These are phyloP conservation scores for Calonectria hawksworthii DNA, from an alignment of 2,329 filamentous ascomycete species.

Conservation along the genomic window DNA sequence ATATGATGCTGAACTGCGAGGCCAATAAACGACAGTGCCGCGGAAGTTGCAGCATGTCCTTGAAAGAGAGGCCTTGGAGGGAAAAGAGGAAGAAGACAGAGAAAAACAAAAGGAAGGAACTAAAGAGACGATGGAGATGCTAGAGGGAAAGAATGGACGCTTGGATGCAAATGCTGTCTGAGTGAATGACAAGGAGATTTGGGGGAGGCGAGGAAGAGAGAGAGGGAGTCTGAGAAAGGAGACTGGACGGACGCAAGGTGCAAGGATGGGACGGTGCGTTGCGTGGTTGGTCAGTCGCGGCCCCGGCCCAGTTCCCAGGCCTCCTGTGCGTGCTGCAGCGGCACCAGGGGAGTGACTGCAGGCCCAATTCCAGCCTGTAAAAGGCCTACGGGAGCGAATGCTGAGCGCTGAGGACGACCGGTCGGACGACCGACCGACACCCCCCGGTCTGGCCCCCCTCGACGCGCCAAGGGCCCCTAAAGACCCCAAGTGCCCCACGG, in stretches of 20 bases:
- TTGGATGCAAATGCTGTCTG: conserved; percentile 36
- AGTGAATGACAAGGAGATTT: conserved; percentile 27
- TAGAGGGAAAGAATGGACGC: conserved; percentile 36
- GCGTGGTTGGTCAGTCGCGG: conserved; percentile 10
- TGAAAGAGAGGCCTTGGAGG: conserved; percentile 30
- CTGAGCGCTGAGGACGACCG: background rate
- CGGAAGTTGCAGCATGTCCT: conserved; percentile 45
- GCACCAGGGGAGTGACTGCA: conserved; percentile 1
- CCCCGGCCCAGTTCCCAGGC: conserved; percentile 1
- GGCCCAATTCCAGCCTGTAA: background rate
- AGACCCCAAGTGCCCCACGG: conserved; percentile 14
- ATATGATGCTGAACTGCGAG: conserved; percentile 45
- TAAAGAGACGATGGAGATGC: conserved; percentile 24
- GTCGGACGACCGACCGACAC: conserved; percentile 38
- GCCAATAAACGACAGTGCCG: conserved; percentile 44
- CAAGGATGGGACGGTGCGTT: conserved; percentile 33
- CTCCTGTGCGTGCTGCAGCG: conserved; percentile 9
- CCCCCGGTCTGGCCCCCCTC: conserved; percentile 16
- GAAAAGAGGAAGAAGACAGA: conserved; percentile 21
- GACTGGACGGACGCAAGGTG: conserved; percentile 33
- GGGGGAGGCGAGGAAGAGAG: conserved; percentile 11
- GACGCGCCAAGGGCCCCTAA: background rate
- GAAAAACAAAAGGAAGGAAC: conserved; percentile 25
- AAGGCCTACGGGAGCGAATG: background rate
- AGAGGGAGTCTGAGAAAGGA: conserved; percentile 32